Evolutionary conservation across 148 eudicot species (phyloP), one percentile per base, ranked within the genome.

Genomic region (Camellia sinensis): DNA sequence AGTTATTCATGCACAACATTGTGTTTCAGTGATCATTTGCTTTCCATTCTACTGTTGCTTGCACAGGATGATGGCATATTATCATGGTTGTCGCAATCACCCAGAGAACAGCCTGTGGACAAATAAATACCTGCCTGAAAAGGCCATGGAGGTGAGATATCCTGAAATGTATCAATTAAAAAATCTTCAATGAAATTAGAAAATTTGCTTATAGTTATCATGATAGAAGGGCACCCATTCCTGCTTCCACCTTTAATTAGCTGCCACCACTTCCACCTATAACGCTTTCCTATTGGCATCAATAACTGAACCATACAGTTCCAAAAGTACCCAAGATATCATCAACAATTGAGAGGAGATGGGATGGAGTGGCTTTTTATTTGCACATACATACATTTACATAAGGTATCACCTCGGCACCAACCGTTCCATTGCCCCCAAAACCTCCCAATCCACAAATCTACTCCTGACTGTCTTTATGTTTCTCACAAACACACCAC

Each of bases 91-190:
- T 65, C 60, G 60, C 62, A 84, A 85, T 80, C 90, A 86, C 67
- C 89, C 92, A 74, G 88, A 83, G 80, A 95, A 91, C 75, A 86
- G 98, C 89, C 80, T 95, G 79, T 95, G 98, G 98, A 93, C 98
- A 67, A 83, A 75, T 82, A 95, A 93, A 83, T 93, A 90, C 88
- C 91, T 90, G 87, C 98, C 98, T 82, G 89, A 85, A 84, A 93
- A 85, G 82, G 97, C 94, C 85, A 83, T 69, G 74, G 92, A 95
- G 98, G 98, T 95, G 66, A 82, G 80, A 40, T 77, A 80, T 80
- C 74, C 79, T 53, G 54, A 18, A 46, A 69, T 69, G 53, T 52
- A 14, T 69, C 48, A 69, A 69, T 44, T 46, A 11, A 43, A 29
- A 69, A 43, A 69, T 3, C 7, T 69, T 44, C 11, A 12, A 43